Base-by-base conservation (phyloP, 352 stramenopile species). In the Nothophytophthora sp. region DNA sequence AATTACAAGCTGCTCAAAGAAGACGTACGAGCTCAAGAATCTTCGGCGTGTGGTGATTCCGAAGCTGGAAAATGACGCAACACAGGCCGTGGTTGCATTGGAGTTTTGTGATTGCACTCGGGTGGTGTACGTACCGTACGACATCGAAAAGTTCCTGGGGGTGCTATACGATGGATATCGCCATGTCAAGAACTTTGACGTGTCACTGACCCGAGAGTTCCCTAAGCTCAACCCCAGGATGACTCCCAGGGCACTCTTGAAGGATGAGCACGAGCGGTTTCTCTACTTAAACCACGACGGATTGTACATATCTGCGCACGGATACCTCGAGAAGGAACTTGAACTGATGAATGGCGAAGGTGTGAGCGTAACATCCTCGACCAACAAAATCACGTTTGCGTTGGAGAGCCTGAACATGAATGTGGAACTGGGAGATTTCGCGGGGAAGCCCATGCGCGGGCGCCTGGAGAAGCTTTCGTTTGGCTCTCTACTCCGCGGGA, bases 331-430 rank as follows among this genome's bases (percentile, higher is more conserved):
- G 18, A 85, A 81, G 37, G 72, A 89, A 33, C 73, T 93, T 34
- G 76, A 89, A 35, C 73, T 67, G 8, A 76, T 88, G 42, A 76
- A 60, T 28, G 55, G 39, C 0, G 73, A 87, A 42, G 68, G 57
- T 2, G 42, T 71, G 2, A 73, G 46, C 33, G 65, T 69, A 18
- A 63, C 63, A n/a, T 74, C 70, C 3, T 57, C 60, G 2, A 83
- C 69, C 16, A 84, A 90, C 35, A 80, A 73, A 44, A 55, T 88
- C 22, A 65, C 83, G 16, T 91, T 93, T 55, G 65, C 76, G 2
- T 56, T 93, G 12, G 80, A 93, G 16, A 89, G 76, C 37, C 67
- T 91, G 50, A 88, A 79, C 47, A 77, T 84, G 55, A 90, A 86
- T 44, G 70, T 90, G 23, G 63, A 85, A 41, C 64, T 69, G 10